Percentiles rank a stretch among this genome's conserved stretches.
These are phyloP conservation scores for Apiotrichum sp. DNA, from an alignment of 1,284 basidiomycete genomes.

Conservation along the genomic window DNA sequence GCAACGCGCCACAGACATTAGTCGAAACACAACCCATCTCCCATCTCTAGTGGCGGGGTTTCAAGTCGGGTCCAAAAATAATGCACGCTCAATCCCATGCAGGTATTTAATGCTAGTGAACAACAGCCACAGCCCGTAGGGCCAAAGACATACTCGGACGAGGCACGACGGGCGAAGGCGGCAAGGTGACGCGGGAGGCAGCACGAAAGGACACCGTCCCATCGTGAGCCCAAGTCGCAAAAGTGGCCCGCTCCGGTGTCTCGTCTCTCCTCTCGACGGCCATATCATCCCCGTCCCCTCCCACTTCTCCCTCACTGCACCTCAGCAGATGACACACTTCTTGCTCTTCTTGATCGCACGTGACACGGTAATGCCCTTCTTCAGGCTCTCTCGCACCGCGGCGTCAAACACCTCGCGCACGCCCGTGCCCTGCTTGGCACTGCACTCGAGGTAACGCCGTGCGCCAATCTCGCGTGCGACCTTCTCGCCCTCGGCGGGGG, in stretches of 20 bases:
- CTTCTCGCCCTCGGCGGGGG: slow-evolving; percentile 66
- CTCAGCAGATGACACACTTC: slow-evolving; percentile 70
- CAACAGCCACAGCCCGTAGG: slow-evolving; percentile 4
- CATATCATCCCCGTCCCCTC: not conserved
- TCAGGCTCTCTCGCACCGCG: slow-evolving; percentile 82
- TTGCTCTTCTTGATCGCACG: slow-evolving; percentile 56
- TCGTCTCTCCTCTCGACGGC: too few relatives aligned
- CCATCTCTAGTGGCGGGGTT: too few relatives aligned
- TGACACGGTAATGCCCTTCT: slow-evolving; percentile 57
- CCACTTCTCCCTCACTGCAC: not conserved
- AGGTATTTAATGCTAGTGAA: slow-evolving; percentile 13
- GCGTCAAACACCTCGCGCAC: slow-evolving; percentile 89
- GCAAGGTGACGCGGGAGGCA: too few relatives aligned
- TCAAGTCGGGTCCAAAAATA: too few relatives aligned
- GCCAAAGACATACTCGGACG: too few relatives aligned
- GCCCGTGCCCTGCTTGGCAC: slow-evolving; percentile 80
- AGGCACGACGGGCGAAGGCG: too few relatives aligned
- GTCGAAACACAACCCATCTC: too few relatives aligned
- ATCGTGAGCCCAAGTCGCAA: too few relatives aligned
- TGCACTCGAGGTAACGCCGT: slow-evolving; percentile 85
- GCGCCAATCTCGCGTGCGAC: slow-evolving; percentile 90
- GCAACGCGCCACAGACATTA: too few relatives aligned
- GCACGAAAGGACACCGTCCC: too few relatives aligned
- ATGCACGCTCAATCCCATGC: slow-evolving; percentile 8
- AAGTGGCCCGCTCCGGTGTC: too few relatives aligned